Base-by-base conservation (phyloP, 139 green algal genomes). In the Haematococcus lacustris region DNA sequence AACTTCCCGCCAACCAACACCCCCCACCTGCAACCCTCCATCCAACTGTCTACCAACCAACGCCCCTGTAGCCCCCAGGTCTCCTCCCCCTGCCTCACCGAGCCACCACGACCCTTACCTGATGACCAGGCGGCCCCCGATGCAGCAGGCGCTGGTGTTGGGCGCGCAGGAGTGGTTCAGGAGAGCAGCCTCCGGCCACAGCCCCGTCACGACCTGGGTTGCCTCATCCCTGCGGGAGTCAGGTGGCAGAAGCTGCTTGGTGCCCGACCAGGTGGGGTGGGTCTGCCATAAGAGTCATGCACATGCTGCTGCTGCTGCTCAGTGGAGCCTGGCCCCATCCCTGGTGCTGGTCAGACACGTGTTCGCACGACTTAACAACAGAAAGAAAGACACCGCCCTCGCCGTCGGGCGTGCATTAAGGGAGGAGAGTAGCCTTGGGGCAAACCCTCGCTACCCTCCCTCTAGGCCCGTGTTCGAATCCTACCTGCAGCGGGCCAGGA, bases 111-210 rank as follows among this genome's bases (percentile, higher is more conserved):
- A 40, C 21, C 7, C 67, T 47, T 39, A 72, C 69, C 71, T 17
- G 47, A 81, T 57, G 59, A 72, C 43, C 66, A 81, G 43, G n/a
- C 6, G 13, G 39, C 72, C 71, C 4, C 66, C 66, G n/a, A 81
- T 1, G 37, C 74, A 35, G n/a, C 74, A 30, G 32, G 51, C 25
- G 41, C 63, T 37, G 0, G 76, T 71, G 43, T 81, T 81, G 66
- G 76, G 76, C 30, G 47, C 37, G 59, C 76, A 81, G 21, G 51
- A 64, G 71, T 81, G 76, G 71, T 81, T 81, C 57, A 57, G 2
- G 23, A 81, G 57, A 1, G 71, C 41, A 30, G 71, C 21, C 59
- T 81, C 76, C 6, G 76, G 71, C 76, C 76, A 81, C n/a, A 81
- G 13, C 7, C 71, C 76, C 4, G 41, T 28, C 61, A 43, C 61